Percentiles rank a stretch among this genome's conserved stretches.
These are phyloP conservation scores for Paecilomyces niveus DNA, from an alignment of 2,329 filamentous ascomycete genomes.

Conservation along the genomic window DNA sequence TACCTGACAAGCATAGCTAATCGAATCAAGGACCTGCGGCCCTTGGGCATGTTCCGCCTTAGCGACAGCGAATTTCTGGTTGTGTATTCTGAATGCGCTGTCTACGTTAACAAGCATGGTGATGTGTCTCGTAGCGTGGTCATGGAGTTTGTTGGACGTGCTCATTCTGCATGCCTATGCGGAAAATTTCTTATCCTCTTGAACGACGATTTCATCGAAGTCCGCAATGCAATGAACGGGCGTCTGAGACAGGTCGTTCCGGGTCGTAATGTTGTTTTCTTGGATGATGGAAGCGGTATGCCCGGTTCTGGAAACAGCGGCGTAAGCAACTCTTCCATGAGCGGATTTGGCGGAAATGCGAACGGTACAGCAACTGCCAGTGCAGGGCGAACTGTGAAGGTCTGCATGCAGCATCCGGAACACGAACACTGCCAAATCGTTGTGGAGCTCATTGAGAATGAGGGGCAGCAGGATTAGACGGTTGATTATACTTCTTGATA, in stretches of 20 bases:
- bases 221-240: slow-evolving; percentile 93
- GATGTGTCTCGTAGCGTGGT: slow-evolving; percentile 90
- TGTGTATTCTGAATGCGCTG: slow-evolving; percentile 90
- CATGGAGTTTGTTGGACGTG: slow-evolving; percentile 98
- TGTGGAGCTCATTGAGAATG: slow-evolving; percentile 85
- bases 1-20: slow-evolving; percentile 78
- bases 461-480: slow-evolving; percentile 59
- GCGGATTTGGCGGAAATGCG: slow-evolving; percentile 27
- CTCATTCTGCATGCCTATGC: slow-evolving; percentile 78
- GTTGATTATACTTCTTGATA: background rate
- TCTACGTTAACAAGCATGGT: slow-evolving; percentile 97
- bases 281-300: slow-evolving; percentile 65
- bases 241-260: slow-evolving; percentile 89
- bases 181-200: slow-evolving; percentile 89
- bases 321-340: slow-evolving; percentile 33
- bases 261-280: slow-evolving; percentile 77
- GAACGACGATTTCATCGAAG: slow-evolving; percentile 93
- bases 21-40: slow-evolving; percentile 74
- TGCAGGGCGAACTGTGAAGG: slow-evolving; percentile 70
- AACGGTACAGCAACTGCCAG: slow-evolving; percentile 24
- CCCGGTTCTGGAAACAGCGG: slow-evolving; percentile 31
- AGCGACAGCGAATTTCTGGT: slow-evolving; percentile 88
- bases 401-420: slow-evolving; percentile 92
- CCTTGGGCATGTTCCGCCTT: slow-evolving; percentile 93
- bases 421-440: slow-evolving; percentile 77